phyloP scores from a whole-genome alignment of 495 filamentous ascomycete species.

The Immersiella caudata region DNA sequence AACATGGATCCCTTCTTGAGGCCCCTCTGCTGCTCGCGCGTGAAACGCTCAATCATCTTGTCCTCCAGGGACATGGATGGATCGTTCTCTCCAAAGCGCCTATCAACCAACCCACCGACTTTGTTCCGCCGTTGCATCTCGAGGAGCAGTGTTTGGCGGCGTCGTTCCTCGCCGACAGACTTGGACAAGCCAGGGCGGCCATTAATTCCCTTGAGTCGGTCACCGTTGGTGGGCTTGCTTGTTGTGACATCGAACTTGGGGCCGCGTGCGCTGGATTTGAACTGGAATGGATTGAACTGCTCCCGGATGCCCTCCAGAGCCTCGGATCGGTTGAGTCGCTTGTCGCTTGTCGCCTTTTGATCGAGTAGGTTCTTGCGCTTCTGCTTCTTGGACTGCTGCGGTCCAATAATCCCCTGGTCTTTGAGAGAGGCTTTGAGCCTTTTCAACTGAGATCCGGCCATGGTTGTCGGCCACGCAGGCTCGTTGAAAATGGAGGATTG shows the following conservation, averaged over 20 bases:
- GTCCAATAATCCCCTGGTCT: slow-evolving; percentile 84
- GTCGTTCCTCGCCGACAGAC: slow-evolving; percentile 81
- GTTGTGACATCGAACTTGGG: slow-evolving; percentile 77
- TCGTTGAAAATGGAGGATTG: not conserved
- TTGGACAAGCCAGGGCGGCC: slow-evolving; percentile 81
- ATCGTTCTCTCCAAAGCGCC: slow-evolving; percentile 95
- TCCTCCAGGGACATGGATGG: slow-evolving; percentile 93
- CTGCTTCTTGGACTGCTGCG: slow-evolving; percentile 89
- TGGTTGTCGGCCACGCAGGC: slow-evolving; percentile 44
- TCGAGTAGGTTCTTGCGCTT: slow-evolving; percentile 72
- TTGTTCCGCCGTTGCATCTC: slow-evolving; percentile 89
- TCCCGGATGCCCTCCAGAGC: slow-evolving; percentile 85
- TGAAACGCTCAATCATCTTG: slow-evolving; percentile 86
- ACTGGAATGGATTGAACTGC: slow-evolving; percentile 95
- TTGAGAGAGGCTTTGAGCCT: slow-evolving; percentile 87
- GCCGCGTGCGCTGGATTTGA: slow-evolving; percentile 68
- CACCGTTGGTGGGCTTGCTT: slow-evolving; percentile 55
- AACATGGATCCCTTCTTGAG: slow-evolving; percentile 77
- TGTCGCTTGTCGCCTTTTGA: slow-evolving; percentile 61
- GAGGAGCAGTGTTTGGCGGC: slow-evolving; percentile 75
- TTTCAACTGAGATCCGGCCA: slow-evolving; percentile 96
- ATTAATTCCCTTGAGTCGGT: slow-evolving; percentile 55
- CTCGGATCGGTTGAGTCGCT: slow-evolving; percentile 69
- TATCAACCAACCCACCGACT: slow-evolving; percentile 87
- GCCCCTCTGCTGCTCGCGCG: slow-evolving; percentile 73